A percentile compares a stretch with the other conserved stretches of the same genome.
Evolutionary conservation across 768 basidiomycete species (phyloP).

Genomic region (Hemileccinum impolitum): DNA sequence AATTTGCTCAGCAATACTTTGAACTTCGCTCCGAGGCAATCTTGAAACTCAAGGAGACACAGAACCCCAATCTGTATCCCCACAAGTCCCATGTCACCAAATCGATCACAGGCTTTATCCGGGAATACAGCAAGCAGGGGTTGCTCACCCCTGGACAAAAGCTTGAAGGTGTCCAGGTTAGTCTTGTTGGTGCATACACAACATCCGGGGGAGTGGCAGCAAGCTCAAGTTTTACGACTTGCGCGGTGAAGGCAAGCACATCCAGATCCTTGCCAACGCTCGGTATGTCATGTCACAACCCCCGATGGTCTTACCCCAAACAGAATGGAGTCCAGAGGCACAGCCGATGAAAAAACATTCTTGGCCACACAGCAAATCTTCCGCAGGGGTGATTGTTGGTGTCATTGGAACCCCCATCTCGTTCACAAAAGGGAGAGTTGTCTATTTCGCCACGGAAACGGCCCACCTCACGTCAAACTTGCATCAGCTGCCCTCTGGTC

Average conservation of each 20-base stretch:
- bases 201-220: constrained; percentile 74
- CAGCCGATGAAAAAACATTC: constrained; percentile 61
- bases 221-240: constrained; percentile 95
- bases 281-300: constrained; percentile 46
- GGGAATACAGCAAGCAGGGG: constrained; percentile 68
- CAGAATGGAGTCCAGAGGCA: constrained; percentile 43
- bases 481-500: constrained; percentile 89
- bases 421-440: constrained; percentile 94
- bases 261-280: constrained; percentile 93
- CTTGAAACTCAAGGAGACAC: constrained; percentile 77
- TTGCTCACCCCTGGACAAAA: constrained; percentile 65
- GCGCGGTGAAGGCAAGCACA: constrained; percentile 85
- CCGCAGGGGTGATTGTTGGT: constrained; percentile 94
- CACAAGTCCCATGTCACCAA: constrained; percentile 95
- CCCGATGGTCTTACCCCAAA: constrained; percentile 20
- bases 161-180: constrained; percentile 54
- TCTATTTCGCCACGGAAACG: constrained; percentile 81
- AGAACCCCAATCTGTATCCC: constrained; percentile 91
- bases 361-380: constrained; percentile 75
- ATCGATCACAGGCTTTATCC: constrained; percentile 73
- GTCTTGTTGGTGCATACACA: constrained; percentile 91
- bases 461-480: constrained; percentile 92
- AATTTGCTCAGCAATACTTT: constrained; percentile 80
- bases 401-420: constrained; percentile 83
- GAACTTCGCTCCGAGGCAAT: constrained; percentile 90